Evolutionary conservation across 1,284 basidiomycete genomes (phyloP).

Genomic region (Apiotrichum gamsii): DNA sequence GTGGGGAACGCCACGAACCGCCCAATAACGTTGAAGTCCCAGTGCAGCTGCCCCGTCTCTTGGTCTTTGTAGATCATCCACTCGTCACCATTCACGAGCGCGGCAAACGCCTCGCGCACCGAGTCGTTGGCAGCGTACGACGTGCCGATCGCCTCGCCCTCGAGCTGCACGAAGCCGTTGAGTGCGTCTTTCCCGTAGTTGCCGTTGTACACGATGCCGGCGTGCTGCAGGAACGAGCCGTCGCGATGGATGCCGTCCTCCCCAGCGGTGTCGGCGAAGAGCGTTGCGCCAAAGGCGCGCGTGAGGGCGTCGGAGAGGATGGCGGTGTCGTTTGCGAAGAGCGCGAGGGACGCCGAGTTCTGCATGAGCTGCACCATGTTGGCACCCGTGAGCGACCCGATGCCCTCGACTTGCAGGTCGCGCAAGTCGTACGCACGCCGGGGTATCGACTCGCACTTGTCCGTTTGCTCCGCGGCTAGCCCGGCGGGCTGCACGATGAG

Average conservation of each 20-base stretch:
- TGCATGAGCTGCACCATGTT: constrained; percentile 48
- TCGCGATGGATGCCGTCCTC: constrained; percentile 60
- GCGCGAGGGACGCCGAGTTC: constrained; percentile 22
- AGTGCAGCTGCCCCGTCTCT: constrained; percentile 34
- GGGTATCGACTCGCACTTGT: constrained; percentile 54
- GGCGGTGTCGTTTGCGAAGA: constrained; percentile 18
- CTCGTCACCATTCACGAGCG: constrained; percentile 52
- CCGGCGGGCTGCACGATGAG: constrained; percentile 52
- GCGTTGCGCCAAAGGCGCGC: constrained; percentile 14
- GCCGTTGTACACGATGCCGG: constrained; percentile 57
- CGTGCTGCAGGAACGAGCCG: constrained; percentile 60
- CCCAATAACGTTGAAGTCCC: constrained; percentile 51
- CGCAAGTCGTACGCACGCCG: constrained; percentile 54
- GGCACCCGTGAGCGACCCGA: constrained; percentile 55
- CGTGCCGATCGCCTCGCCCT: constrained; percentile 52
- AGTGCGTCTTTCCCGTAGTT: constrained; percentile 58
- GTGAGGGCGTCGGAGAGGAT: constrained; percentile 20
- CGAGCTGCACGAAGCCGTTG: constrained; percentile 31
- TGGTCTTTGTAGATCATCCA: constrained; percentile 65
- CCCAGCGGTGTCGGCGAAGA: constrained; percentile 16
- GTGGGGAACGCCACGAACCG: constrained; percentile 61
- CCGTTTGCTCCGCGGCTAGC: constrained; percentile 49
- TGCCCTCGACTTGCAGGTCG: constrained; percentile 48
- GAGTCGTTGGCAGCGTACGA: constrained; percentile 50
- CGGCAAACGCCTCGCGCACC: constrained; percentile 51